Base-by-base conservation (phyloP, 805 yeast species). In the Metschnikowia hibisci region DNA sequence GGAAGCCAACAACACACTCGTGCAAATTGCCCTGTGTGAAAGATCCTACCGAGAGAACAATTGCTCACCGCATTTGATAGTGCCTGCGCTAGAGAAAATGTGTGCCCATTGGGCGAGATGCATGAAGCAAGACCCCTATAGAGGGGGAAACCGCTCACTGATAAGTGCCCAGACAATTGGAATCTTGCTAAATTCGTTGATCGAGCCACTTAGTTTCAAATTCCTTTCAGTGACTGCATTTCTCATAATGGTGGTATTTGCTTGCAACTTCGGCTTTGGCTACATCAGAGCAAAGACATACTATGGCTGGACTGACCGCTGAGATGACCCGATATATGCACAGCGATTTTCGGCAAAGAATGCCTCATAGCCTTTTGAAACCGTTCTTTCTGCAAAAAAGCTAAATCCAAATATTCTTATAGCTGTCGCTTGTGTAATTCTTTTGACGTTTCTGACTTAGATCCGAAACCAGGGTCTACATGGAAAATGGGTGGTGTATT, bases 131-230 rank as follows among this genome's bases (percentile, higher is more conserved):
- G 78, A 81, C 43, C 78, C 80, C 3, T 52, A 65, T 53, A 58
- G 71, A 54, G 49, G 60, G 42, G 79, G 81, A 3, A 73, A 80
- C 51, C 57, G 55, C 30, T 71, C 87, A 1, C 69, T 73, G 34
- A 66, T 83, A 10, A 74, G 80, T 46, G 86, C 87, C 1, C 80
- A 77, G 43, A 74, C 83, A 0, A 52, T 84, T 2, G 90, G 89
- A 0, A 62, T 77, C 38, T 65, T 84, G 12, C 51, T 83, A 9
- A 81, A 82, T 52, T 76, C 83, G 0, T 67, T 84, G 42, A 68
- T 84, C 14, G 87, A 84, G 50, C 89, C 88, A 0, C 70, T 85
- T 34, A 82, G 87, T 3, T 62, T 74, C 48, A 81, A 82, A 56
- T 77, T 84, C 14, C 66, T 81, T 34, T 27, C 70, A 4, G 70